Evolutionary conservation across 352 stramenopile genomes (phyloP), one percentile per base, ranked within the genome.

Genomic region (Pythium phragmitis): DNA sequence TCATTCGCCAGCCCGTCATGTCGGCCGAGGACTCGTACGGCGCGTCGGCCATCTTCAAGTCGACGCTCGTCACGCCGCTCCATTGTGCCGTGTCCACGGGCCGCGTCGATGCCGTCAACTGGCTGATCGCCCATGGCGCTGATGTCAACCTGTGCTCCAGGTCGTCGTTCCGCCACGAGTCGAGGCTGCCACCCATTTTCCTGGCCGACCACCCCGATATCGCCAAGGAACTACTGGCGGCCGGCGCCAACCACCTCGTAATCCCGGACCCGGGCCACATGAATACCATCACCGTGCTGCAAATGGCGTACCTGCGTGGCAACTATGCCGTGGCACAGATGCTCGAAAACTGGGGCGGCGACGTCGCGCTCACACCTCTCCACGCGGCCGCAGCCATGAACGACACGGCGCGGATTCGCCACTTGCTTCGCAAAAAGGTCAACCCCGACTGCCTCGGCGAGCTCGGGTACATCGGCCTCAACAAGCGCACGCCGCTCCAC

Each of bases 261-360:
- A 90, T 94, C 45, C 86, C 86, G 0, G 84, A 92, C 60, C 80
- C 86, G 13, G 86, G 86, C 8, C 85, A 91, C 47, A 88, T 89
- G 75, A 94, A 94, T 56, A 92, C 83, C n/a, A 84, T 94, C 50
- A 92, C 86, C 2, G 86, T 91, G 36, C 69, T 94, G 3, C 83
- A 94, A 58, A 70, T 92, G 9, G 86, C 84, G 11, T 94, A 94
- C 68, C 48, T 92, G 33, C 77, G 84, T 23, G 77, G 84, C 14
- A 92, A 93, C 66, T 94, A 93, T 54, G 82, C 82, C 4, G 84
- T 93, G 11, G 85, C 83, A 1, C 79, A 91, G 46, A 80, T 91
- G 26, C 66, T 94, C 0, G 85, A 94, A 50, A 85, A 94, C 65
- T 94, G 83, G 85, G 85, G 85, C 21, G 81, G 83, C 3, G 85